Base-by-base conservation (phyloP, 2,329 filamentous ascomycete genomes). In the Lomentospora prolificans region DNA sequence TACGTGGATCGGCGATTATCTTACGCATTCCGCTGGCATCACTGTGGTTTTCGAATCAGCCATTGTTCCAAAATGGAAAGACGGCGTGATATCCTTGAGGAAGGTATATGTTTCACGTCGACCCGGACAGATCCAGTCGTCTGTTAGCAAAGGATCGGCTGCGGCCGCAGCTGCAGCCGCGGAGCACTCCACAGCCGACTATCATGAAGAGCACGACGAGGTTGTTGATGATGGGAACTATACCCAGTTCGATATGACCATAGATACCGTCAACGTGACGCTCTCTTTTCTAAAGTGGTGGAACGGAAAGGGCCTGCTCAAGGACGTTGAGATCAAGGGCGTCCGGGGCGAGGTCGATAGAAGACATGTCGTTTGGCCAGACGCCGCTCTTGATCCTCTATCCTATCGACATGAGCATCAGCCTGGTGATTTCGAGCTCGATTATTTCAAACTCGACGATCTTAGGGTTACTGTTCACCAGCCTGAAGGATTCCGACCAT, bases 201-300 rank as follows among this genome's bases (percentile, higher is more conserved):
- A 73, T 1, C 66, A 70, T 36, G 55, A 56, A 1, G 60, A 60
- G 14, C 64, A 67, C 14, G 61, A 61, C 3, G 70, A 71, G 19
- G 77, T 81, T 59, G 80, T 85, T 57, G 91, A 97, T 65, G 92
- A 97, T 66, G 90, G 89, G 17, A 99, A 99, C 66, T 99, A 97
- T 68, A 96, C 91, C 0, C 94, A 99, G 63, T 99, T 96, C 63
- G 94, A 99, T 65, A 76, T 99, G 14, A 96, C 90, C 0, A 89
- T 99, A 58, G 89, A 94, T 60, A 95, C 89, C 0, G 89, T 99
- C 59, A 96, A 99, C 65, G 92, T 99, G 44, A 97, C 92, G 0
- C 70, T 99, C 25, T 99, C 94, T 0, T 97, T 99, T 63, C 79
- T 90, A n/a, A 97, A 96, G 67, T 99, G 94, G 94, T 95, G 95